Base-by-base conservation (phyloP, 2,329 filamentous ascomycete species). In the Aspergillus bombycis region DNA sequence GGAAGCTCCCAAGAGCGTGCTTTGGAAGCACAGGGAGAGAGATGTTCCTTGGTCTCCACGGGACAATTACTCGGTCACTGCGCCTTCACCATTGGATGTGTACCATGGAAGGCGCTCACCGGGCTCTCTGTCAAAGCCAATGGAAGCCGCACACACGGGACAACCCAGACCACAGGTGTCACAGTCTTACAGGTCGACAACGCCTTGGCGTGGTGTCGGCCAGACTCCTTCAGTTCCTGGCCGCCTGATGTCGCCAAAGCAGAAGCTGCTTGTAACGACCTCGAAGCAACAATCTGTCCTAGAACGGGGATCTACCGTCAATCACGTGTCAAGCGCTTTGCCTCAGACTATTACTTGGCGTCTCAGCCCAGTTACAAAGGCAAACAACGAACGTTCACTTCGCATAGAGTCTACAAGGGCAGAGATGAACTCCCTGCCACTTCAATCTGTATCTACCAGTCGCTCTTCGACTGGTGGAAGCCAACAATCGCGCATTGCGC, bases 91-190 rank as follows among this genome's bases (percentile, higher is more conserved):
- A 21, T 23, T 50, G 21, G 53, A 57, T 14, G 23, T 30, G 10
- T 11, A 32, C 23, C 38, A 14, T 50, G 30, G 38, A 34, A 56
- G 41, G 38, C 30, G 21, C 21, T 50, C 59, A 16, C 21, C 45
- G 11, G 30, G 53, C 36, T 30, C 16, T 14, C 8, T 46, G 4
- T 32, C 53, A 26, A 36, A 46, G 30, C 34, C 57, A 5, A 16
- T 53, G 12, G n/a, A 46, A 16, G 14, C 41, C 48, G 36, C 58
- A n/a, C 57, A 58, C 21, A 54, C 53, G 23, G 54, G 48, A 54
- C 26, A 28, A 19, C 45, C 23, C 28, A 58, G 26, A 32, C 16
- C 41, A 28, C 45, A 54, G 26, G 60, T 58, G 9, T 14, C 36
- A 19, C 54, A 57, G 26, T 26, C 60, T 19, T 30, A 34, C 16